Evolutionary conservation across 371 early-diverging fungal species (phyloP).

Genomic region (Mortierella sp.): DNA sequence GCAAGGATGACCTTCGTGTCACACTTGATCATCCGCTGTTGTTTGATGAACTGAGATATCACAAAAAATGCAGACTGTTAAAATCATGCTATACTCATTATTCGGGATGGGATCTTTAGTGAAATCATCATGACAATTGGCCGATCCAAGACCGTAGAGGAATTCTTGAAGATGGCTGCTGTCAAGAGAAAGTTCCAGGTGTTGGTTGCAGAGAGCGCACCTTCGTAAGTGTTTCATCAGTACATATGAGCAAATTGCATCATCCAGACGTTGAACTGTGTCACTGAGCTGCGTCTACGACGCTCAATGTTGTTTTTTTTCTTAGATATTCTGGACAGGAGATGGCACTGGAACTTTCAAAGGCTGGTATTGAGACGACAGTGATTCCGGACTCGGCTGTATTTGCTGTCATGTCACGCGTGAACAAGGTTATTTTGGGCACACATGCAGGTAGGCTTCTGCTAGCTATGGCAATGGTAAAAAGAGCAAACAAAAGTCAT

Average conservation of each 20-base stretch:
- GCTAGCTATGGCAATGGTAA: neutral
- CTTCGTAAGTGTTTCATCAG: slow-evolving; percentile 70
- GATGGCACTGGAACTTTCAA: slow-evolving; percentile 82
- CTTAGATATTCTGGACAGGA: slow-evolving; percentile 85
- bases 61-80: neutral
- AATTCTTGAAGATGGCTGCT: slow-evolving; percentile 90
- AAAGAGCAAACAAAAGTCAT: neutral
- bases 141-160: slow-evolving; percentile 86
- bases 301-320: no score
- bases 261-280: neutral
- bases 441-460: slow-evolving; percentile 83
- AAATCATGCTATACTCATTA: neutral
- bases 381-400: slow-evolving; percentile 94
- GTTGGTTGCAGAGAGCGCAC: slow-evolving; percentile 92
- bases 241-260: neutral
- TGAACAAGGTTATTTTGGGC: slow-evolving; percentile 97
- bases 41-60: neutral
- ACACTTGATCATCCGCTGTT: neutral
- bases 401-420: slow-evolving; percentile 97
- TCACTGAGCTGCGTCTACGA: neutral
- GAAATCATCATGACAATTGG: slow-evolving; percentile 97
- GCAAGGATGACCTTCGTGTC: slow-evolving; percentile 40
- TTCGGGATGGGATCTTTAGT: slow-evolving; percentile 57
- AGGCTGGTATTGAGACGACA: slow-evolving; percentile 91
- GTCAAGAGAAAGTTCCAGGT: slow-evolving; percentile 92